Evolutionary conservation across 495 filamentous ascomycete genomes (phyloP), one percentile per base, ranked within the genome.

Genomic region (Cetradonia linearis): DNA sequence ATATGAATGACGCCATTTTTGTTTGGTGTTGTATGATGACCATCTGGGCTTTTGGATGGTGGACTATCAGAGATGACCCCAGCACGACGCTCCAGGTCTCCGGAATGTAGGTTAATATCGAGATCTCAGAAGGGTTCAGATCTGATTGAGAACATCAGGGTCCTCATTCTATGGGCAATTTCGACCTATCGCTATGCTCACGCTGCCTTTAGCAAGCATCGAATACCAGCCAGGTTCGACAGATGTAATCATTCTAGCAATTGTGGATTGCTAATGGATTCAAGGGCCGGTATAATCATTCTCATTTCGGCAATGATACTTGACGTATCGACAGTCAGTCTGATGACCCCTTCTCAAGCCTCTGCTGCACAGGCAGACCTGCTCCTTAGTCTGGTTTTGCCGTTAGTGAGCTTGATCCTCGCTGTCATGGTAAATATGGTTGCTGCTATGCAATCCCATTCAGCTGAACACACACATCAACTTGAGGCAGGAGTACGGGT

Each of bases 11-110:
- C 25, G 8, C 56, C 27, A 58, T 48, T 1, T 47, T 31, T 20
- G 56, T 58, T 8, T 58, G 56, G 56, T 27, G 28, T 33, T 47
- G 18, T n/a, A 48, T 58, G 56, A 58, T 58, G 56, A 34, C 16
- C 28, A 28, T 48, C n/a, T 58, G 40, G 37, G 56, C 40, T 14
- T 58, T 47, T 48, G 56, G 56, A 5, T 58, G 56, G 56, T 58
- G 42, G 56, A 42, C 28, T 1, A 47, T 58, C 10, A 48, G 38
- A 34, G 44, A n/a, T 6, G 56, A 58, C 27, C 6, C 33, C 23
- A 34, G 27, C 25, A 42, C 40, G 33, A 47, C 42, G 28, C 16
- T 42, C 13, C 23, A 2, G 10, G 18, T 46, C 33, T 58, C 37
- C 13, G 44, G 5, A 13, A 27, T 31, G 56, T 58, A 34, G 48